Base-by-base conservation (phyloP, 2,329 filamentous ascomycete genomes). In the Xylariales sp. region DNA sequence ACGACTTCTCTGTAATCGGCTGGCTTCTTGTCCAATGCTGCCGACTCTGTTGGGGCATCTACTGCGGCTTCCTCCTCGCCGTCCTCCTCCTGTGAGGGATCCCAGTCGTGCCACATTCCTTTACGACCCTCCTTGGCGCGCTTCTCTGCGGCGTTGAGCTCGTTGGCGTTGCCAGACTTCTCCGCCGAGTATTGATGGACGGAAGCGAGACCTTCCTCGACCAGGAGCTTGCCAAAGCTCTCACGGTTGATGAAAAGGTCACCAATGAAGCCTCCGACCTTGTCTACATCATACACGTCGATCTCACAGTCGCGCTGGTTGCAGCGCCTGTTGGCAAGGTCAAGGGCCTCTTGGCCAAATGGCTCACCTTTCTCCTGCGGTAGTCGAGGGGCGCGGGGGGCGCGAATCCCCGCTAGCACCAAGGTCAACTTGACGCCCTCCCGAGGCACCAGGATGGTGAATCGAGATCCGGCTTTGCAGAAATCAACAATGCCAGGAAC, bases 231-330 rank as follows among this genome's bases (percentile, higher is more conserved):
- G 54, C 90, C 88, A 57, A 98, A 95, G 69, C 87, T 97, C 66
- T 97, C 91, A 37, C 90, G 86, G 70, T 89, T 91, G 60, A 98
- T 78, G 62, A 89, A 96, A 17, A 98, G 74, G 12, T 88, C 87
- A 39, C 93, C 93, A 50, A 98, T 97, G 70, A 98, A 98, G 25
- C 93, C 93, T 53, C 93, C 93, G 18, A 93, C 83, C 72, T 96
- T 97, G 73, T 98, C 93, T 50, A 88, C 86, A 53, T 90, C 89
- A 60, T 95, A 83, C 15, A 98, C 85, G 53, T 98, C 90, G 41
- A 98, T 87, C 63, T 97, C 91, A 33, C 93, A 90, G 62, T 98
- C 93, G 38, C 93, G 83, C 69, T 98, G 93, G 70, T 89, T 85
- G 66, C 85, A 89, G 41, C 90, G 81, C 54, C 80, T 83, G 64